Evolutionary conservation across 2,329 filamentous ascomycete species (phyloP), one percentile per base, ranked within the genome.

Genomic region (Penicillium sp.): DNA sequence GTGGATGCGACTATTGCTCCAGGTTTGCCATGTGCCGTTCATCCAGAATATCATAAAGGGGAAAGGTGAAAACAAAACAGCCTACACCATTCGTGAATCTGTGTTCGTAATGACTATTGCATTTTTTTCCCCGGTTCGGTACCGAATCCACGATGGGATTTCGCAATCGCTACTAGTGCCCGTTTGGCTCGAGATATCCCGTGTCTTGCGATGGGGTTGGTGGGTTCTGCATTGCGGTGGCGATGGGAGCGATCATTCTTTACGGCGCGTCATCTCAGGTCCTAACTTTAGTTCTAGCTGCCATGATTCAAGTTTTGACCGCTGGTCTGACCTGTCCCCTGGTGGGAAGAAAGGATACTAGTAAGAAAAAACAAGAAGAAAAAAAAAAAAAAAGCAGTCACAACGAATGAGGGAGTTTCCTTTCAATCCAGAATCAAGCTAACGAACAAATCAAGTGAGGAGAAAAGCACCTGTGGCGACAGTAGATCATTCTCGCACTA

Each of bases 1-100:
- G 57, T 65, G 63, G 63, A 64, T 57, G 59, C 42, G 35, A 57
- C 52, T 59, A 58, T 62, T 56, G 54, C 62, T 65, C 58, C 55
- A 58, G 57, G 46, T 62, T 60, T 52, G 56, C 49, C 22, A 55
- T 44, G 44, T 49, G 52, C 56, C 54, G 44, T 56, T 52, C 35
- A 58, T 57, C 55, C 43, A 56, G 52, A 58, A 57, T 49, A 58
- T 55, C 52, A 56, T 29, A 11, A 26, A 26, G 11, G 19, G 19
- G 26, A 45, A 14, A 27, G 10, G 37, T 13, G 27, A 49, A 19
- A 13, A n/a, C 22, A 31, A 47, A 47, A 19, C 19, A 14, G 39
- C n/a, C 37, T n/a, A 22, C 19, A 22, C 11, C 19, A 22, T 42
- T 22, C 19, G 19, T 42, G 11, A 42, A 39, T 46, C 21, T n/a